Evolutionary conservation across 2,329 filamentous ascomycete genomes (phyloP).

Genomic region (Calonectria montana): DNA sequence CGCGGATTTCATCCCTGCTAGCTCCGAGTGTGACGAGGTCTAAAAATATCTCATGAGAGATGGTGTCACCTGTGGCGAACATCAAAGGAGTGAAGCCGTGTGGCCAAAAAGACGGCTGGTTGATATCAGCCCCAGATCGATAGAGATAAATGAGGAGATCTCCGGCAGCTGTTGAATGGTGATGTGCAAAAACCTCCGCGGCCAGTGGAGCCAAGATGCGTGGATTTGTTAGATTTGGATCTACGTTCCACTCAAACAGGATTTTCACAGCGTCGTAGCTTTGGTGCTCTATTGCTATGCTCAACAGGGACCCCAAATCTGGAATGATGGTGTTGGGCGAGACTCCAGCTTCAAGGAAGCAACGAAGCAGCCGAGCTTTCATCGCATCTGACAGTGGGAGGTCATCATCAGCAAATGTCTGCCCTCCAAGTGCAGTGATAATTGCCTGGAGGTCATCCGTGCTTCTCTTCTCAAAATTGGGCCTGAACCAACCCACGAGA

Average conservation of each 20-base stretch:
- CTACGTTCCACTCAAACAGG: neutral
- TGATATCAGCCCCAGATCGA: neutral
- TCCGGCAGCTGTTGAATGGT: neutral
- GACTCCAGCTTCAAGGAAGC: neutral
- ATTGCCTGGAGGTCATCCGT: neutral
- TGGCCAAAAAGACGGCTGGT: neutral
- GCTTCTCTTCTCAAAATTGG: neutral
- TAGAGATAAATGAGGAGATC: neutral
- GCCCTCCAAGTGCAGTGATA: neutral
- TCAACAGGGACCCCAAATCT: neutral
- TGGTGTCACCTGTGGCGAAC: neutral
- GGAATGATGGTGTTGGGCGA: neutral
- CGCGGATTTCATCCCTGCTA: neutral
- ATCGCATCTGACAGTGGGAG: neutral
- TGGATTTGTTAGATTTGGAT: neutral
- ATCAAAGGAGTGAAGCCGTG: conserved; percentile 7
- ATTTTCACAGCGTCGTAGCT: neutral
- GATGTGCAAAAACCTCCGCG: neutral
- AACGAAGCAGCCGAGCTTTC: neutral
- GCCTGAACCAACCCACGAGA: neutral
- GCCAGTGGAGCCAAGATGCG: neutral
- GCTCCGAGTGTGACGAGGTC: neutral
- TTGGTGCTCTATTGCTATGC: neutral
- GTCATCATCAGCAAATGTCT: neutral
- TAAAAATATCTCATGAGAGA: neutral